phyloP scores from a whole-genome alignment of 352 stramenopile genomes.

The Synura sp. region DNA sequence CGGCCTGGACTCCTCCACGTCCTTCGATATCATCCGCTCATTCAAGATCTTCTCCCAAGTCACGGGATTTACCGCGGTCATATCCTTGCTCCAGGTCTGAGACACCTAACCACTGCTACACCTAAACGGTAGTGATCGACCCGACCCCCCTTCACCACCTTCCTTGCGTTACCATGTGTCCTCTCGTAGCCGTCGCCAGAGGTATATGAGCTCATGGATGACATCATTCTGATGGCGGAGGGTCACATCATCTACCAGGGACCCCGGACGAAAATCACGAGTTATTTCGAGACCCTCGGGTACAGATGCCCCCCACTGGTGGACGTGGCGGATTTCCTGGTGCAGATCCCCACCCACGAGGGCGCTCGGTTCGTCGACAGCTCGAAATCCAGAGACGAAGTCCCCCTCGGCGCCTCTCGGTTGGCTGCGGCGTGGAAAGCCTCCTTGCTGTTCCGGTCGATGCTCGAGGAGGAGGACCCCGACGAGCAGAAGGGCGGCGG shows the following conservation, averaged over 20 bases:
- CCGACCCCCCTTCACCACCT: too few species aligned
- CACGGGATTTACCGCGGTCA: slow-evolving; percentile 59
- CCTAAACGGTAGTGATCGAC: too few species aligned
- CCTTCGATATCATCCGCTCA: slow-evolving; percentile 78
- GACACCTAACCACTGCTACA: too few species aligned
- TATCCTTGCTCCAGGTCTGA: slow-evolving; percentile 61
- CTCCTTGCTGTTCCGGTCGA: not conserved
- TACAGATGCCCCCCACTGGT: slow-evolving; percentile 54
- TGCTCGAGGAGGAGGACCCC: not conserved
- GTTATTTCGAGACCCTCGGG: slow-evolving; percentile 74
- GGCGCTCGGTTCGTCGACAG: slow-evolving; percentile 50
- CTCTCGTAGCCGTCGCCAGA: slow-evolving; percentile 89
- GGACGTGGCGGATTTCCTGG: slow-evolving; percentile 82
- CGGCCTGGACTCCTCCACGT: slow-evolving; percentile 80
- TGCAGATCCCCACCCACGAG: slow-evolving; percentile 62
- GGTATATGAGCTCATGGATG: slow-evolving; percentile 87
- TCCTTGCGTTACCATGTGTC: too few species aligned
- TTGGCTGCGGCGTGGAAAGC: slow-evolving; percentile 35
- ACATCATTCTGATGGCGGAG: slow-evolving; percentile 86
- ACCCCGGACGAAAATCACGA: slow-evolving; percentile 57
- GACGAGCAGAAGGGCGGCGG: not conserved
- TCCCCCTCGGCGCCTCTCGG: not conserved
- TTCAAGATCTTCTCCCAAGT: slow-evolving; percentile 56
- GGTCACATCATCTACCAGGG: slow-evolving; percentile 87
- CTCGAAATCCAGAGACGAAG: slow-evolving; percentile 29